Evolutionary conservation across 2,329 filamentous ascomycete species (phyloP).

Genomic region (Drechslerella dactyloides): DNA sequence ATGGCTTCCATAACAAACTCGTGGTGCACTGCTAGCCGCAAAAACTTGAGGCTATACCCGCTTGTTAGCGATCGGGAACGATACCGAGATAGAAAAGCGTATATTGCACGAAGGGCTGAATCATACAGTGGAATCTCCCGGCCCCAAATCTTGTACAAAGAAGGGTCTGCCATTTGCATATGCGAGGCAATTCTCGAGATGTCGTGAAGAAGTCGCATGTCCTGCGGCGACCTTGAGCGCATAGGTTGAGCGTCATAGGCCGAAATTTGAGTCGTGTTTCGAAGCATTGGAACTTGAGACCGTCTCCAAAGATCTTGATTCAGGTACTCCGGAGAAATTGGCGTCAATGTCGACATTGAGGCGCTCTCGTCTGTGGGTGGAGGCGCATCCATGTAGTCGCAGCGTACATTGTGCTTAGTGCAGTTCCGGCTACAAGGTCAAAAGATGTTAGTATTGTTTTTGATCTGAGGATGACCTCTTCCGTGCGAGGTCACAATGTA

Average conservation of each 20-base stretch:
- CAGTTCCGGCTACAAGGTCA: constrained; percentile 78
- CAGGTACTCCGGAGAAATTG: constrained; percentile 76
- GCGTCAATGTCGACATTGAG: constrained; percentile 59
- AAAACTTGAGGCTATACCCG: constrained; percentile 55
- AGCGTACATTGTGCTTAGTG: constrained; percentile 97
- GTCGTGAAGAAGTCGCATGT: constrained; percentile 88
- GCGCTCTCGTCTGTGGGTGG: constrained; percentile 58
- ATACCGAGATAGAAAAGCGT: constrained; percentile 46
- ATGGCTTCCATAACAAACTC: constrained; percentile 93
- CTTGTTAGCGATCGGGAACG: constrained; percentile 53
- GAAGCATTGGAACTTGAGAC: constrained; percentile 84
- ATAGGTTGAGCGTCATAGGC: constrained; percentile 79
- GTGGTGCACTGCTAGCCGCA: constrained; percentile 80
- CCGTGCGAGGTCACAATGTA: constrained; percentile 24
- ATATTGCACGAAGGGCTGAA: constrained; percentile 32
- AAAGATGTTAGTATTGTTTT: constrained; percentile 31
- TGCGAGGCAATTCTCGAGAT: constrained; percentile 85
- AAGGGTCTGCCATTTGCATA: constrained; percentile 76
- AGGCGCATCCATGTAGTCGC: constrained; percentile 92
- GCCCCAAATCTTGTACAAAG: constrained; percentile 89
- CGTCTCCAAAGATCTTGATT: constrained; percentile 78
- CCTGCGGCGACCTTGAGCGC: constrained; percentile 74
- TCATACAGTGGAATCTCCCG: constrained; percentile 89
- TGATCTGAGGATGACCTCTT: constrained; percentile 38
- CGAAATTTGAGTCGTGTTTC: constrained; percentile 78